phyloP scores from a whole-genome alignment of 2,329 filamentous ascomycete species.

The Hymenoscyphus infarciens region DNA sequence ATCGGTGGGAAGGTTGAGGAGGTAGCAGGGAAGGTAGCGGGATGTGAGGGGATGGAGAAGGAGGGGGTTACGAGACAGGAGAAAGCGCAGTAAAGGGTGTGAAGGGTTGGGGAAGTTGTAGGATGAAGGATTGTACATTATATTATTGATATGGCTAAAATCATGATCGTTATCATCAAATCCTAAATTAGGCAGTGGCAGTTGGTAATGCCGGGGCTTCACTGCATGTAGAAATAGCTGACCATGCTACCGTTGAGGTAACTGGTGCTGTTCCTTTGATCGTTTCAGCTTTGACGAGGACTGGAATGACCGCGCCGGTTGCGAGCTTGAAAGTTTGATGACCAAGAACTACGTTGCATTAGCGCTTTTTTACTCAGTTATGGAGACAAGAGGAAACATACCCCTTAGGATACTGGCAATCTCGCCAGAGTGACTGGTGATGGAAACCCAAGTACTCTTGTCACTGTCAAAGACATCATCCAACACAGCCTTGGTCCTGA shows the following conservation, averaged over 20 bases:
- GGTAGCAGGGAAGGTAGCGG: constrained; percentile 57
- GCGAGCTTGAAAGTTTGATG: constrained; percentile 57
- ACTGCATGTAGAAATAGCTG: constrained; percentile 23
- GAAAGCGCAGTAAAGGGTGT: constrained; percentile 19
- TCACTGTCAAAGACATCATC: constrained; percentile 56
- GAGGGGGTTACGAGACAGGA: constrained; percentile 52
- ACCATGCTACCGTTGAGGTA: constrained; percentile 22
- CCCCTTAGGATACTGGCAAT: constrained; percentile 47
- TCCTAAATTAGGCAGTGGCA: constrained; percentile 11
- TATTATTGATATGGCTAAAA: neutral
- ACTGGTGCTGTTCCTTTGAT: constrained; percentile 23
- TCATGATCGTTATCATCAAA: neutral
- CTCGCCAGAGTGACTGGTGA: constrained; percentile 59
- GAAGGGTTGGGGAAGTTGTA: neutral
- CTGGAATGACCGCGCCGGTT: constrained; percentile 66
- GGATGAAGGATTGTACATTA: neutral
- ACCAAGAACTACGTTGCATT: constrained; percentile 43
- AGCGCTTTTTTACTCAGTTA: neutral
- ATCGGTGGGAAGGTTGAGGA: constrained; percentile 57
- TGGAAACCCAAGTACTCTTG: constrained; percentile 52
- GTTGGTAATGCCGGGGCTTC: constrained; percentile 37
- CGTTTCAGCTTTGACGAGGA: constrained; percentile 58
- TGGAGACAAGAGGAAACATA: constrained; percentile 14
- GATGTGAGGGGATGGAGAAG: constrained; percentile 67
- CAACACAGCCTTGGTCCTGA: constrained; percentile 47